Evolutionary conservation across 257 asterid genomes (phyloP), one percentile per base, ranked within the genome.

Genomic region (Knoxia roxburghii): DNA sequence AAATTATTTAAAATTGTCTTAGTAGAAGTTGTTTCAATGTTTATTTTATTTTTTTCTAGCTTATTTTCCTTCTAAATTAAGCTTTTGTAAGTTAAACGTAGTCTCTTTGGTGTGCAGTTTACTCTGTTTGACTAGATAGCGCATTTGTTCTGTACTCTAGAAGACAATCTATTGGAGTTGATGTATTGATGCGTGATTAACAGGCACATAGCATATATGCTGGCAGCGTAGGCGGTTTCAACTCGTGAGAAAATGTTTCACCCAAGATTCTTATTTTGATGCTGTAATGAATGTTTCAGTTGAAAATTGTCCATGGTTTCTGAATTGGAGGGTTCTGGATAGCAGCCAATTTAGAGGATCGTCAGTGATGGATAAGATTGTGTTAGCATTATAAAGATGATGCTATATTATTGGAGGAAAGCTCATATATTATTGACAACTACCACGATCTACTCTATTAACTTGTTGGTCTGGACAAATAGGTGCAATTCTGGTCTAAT

Each of bases 361-460:
- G 50, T 57, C 77, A 39, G 78, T 61, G 69, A 74, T 68, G 39
- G 43, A 57, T 21, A 61, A 62, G 29, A 41, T 55, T 37, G 24
- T 27, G 23, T 57, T 5, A 9, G 17, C 51, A 53, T 32, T 11
- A 27, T 12, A 32, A 27, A 57, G 61, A 69, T 32, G 54, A 85
- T 81, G 81, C 41, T 83, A 75, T 35, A 66, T 56, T 68, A 62
- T 80, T 75, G 67, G 77, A 68, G 78, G 70, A 71, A 70, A 43
- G 70, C 46, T 62, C 67, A 65, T 65, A 75, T 32, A 68, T 56
- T 59, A 48, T 70, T 72, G 72, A 52, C 72, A 40, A 41, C 75
- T 43, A 56, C 49, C 74, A 49, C 50, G 54, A 57, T 77, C 52
- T 30, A 29, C 77, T 58, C 53, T 58, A 50, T 69, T 56, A 70